A percentile compares a stretch with the other conserved stretches of the same genome.
phyloP scores from a whole-genome alignment of 1,139 yeast genomes.

The Arxiozyma slooffiae region DNA sequence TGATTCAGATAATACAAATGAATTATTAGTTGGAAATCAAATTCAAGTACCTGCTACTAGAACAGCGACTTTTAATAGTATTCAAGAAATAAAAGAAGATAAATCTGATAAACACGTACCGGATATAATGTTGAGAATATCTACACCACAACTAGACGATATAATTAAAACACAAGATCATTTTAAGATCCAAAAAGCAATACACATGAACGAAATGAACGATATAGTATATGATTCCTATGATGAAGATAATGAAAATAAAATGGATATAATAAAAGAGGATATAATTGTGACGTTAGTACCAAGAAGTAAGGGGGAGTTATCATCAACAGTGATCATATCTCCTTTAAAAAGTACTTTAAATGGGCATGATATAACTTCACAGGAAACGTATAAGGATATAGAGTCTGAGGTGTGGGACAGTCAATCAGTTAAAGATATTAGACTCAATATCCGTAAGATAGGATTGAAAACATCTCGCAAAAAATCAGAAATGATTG shows the following conservation, averaged over 20 bases:
- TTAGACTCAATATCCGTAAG: slow-evolving; percentile 17
- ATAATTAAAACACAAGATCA: neutral
- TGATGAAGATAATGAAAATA: neutral
- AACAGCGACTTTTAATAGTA: slow-evolving; percentile 12
- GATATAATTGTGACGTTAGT: neutral
- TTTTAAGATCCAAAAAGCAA: neutral
- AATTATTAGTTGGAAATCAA: neutral
- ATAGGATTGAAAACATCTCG: slow-evolving; percentile 26
- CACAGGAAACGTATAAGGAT: neutral
- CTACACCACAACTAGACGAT: neutral
- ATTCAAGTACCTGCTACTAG: slow-evolving; percentile 28
- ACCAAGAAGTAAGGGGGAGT: neutral
- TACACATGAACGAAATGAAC: neutral
- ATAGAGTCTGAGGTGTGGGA: neutral
- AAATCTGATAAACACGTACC: neutral
- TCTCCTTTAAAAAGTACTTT: neutral
- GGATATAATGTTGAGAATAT: neutral
- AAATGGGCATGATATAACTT: neutral
- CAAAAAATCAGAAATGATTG: slow-evolving; percentile 23
- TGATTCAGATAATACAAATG: slow-evolving; percentile 1
- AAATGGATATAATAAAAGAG: neutral
- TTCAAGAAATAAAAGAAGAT: neutral
- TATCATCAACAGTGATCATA: neutral
- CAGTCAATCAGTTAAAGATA: slow-evolving; percentile 17
- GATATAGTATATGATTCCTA: slow-evolving; percentile 1